Evolutionary conservation across 106 monocot species (phyloP), one percentile per base, ranked within the genome.

Genomic region (Dendrobium nobile): DNA sequence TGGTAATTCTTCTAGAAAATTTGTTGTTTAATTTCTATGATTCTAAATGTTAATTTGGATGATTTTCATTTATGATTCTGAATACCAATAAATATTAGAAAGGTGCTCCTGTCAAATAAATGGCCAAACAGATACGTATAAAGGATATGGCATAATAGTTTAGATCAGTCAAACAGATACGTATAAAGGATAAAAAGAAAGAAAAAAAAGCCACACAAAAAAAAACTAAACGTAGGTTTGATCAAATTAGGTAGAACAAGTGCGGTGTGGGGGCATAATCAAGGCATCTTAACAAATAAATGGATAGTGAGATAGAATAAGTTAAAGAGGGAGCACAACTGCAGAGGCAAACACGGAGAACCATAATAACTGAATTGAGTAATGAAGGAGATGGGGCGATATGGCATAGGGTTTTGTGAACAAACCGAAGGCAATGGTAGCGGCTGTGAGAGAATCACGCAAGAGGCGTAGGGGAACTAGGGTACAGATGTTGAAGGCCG

Each of bases 381-480:
- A 80, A 24, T 9, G 19, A 81, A 59, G 18, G 13, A 56, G 33
- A 75, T 40, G 27, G 33, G 61, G 19, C 5, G 17, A 4, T 51
- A 54, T 54, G 43, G 74, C 1, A 43, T 22, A 56, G 67, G 59
- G 37, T 72, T 74, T 51, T 19, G 73, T 15, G n/a, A 24, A 72
- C 82, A 26, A 5, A 95, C 95, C 96, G 58, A 87, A 83, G 47
- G 80, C 96, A 75, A 96, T 92, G 79, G 89, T 56, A 67, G 90
- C 88, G 5, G 90, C 92, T 5, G 96, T 93, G 73, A 86, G 0
- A 78, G 93, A 77, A 77, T 96, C 96, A 70, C 90, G 96, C 65
- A 89, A 54, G 82, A 96, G 90, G 77, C 96, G 93, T 26, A 82
- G 26, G 58, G 93, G 93, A 41, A 96, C 82, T 65, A 82, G 84